Evolutionary conservation across 75 land plant species (phyloP).

Genomic region (Pseudotsuga menziesii): DNA sequence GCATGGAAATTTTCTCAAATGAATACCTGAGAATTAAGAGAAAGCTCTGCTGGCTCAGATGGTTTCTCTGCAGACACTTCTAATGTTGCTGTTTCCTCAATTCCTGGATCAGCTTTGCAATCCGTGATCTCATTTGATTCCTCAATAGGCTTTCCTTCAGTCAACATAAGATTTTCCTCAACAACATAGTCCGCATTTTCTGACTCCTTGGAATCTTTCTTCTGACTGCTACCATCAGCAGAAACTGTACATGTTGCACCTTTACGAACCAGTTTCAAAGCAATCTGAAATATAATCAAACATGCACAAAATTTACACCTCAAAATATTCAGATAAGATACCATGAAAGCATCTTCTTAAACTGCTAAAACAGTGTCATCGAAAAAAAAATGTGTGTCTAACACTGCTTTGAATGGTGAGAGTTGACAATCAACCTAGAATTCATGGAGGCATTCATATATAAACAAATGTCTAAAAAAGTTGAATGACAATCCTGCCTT

Average conservation of each 20-base stretch:
- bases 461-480: neutral
- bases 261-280: conserved; percentile 80
- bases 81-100: neutral
- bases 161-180: neutral
- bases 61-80: neutral
- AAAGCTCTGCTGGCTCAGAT: neutral
- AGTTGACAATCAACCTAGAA: no score
- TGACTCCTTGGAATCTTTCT: conserved; percentile 12
- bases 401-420: no score
- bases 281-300: conserved; percentile 55
- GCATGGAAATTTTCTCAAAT: neutral
- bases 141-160: neutral
- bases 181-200: neutral
- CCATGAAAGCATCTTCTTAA: no score
- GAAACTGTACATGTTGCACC: conserved; percentile 25
- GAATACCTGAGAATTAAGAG: conserved; percentile 3
- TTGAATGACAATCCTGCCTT: neutral
- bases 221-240: conserved; percentile 14
- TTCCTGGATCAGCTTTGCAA: neutral
- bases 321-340: neutral
- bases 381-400: no score
- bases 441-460: neutral
- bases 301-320: neutral
- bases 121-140: neutral
- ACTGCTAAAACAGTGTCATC: no score